Base-by-base conservation (phyloP, 768 basidiomycete species). In the Panellus pusillus region DNA sequence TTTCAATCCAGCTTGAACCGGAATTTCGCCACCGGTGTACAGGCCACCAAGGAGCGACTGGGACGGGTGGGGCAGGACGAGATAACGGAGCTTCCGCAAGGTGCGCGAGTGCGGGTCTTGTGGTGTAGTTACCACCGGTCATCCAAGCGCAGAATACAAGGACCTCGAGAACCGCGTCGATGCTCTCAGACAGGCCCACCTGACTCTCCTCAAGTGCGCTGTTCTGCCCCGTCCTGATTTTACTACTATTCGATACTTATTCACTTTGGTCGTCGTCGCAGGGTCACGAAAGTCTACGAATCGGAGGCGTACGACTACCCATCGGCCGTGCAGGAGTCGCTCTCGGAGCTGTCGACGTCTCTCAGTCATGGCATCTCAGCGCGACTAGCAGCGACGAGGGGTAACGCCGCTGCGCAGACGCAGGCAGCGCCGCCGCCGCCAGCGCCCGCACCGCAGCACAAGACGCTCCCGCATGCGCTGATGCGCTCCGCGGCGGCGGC, bases 381-480 rank as follows among this genome's bases (percentile, higher is more conserved):
- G 63, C 82, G 82, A 53, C 93, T 94, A 65, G 92, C 93, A n/a
- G 90, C 91, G 8, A 81, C 81, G 65, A 93, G 91, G 91, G 52
- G 93, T 92, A 31, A 88, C 86, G 66, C 79, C 94, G 37, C 91
- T 11, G 78, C 82, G 2, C 90, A 92, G 13, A 44, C 55, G 24
- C 24, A 24, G 24, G 24, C 24, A 24, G 2, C 24, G 5, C 70
- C 80, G 8, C 82, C 86, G n/a, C 63, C 82, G 35, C 69, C 84
- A 0, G 74, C 83, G 2, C 78, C 82, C 15, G 71, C 75, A 6
- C 66, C 74, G n/a, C 86, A 86, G 62, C 93, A 94, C 76, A 98
- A 98, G 84, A 98, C 97, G 1, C 87, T 98, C 41, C 92, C 97
- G 1, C 97, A 98, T 64, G 96, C 97, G 0, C 80, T 98, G 48